phyloP scores from a whole-genome alignment of 2,329 filamentous ascomycete species.

The Sclerotinia borealis region DNA sequence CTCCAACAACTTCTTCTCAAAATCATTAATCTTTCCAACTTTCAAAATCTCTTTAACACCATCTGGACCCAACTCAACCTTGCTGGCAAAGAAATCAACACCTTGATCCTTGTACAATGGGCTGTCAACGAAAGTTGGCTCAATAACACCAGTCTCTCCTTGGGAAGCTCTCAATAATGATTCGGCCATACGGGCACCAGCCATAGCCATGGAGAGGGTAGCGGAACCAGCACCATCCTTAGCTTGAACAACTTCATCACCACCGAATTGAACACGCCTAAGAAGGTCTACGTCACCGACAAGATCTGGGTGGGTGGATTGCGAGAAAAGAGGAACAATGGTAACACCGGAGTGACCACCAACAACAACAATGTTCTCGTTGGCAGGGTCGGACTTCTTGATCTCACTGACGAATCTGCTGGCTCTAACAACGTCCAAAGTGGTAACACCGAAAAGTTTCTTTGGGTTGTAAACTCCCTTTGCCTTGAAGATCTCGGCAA shows the following conservation, averaged over 20 bases:
- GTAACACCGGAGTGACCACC: conserved; percentile 97
- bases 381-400: conserved; percentile 82
- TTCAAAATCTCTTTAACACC: conserved; percentile 92
- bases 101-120: conserved; percentile 98
- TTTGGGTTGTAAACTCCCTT: conserved; percentile 91
- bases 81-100: conserved; percentile 93
- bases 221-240: conserved; percentile 97
- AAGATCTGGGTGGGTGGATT: conserved; percentile 82
- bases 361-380: conserved; percentile 92
- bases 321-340: conserved; percentile 95
- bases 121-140: conserved; percentile 96
- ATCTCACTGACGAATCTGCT: conserved; percentile 95
- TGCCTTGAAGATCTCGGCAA: conserved; percentile 91
- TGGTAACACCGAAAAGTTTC: conserved; percentile 97
- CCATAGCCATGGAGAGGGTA: conserved; percentile 98
- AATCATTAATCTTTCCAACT: conserved; percentile 74
- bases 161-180: conserved; percentile 86
- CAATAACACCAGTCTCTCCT: conserved; percentile 89
- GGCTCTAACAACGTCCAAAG: conserved; percentile 94
- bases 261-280: conserved; percentile 90
- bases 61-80: conserved; percentile 91
- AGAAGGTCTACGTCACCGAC: conserved; percentile 73
- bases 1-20: conserved; percentile 86
- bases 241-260: conserved; percentile 98
- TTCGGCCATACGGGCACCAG: conserved; percentile 78